phyloP scores from a whole-genome alignment of 2,329 filamentous ascomycete genomes.

The Xylaria sp. region DNA sequence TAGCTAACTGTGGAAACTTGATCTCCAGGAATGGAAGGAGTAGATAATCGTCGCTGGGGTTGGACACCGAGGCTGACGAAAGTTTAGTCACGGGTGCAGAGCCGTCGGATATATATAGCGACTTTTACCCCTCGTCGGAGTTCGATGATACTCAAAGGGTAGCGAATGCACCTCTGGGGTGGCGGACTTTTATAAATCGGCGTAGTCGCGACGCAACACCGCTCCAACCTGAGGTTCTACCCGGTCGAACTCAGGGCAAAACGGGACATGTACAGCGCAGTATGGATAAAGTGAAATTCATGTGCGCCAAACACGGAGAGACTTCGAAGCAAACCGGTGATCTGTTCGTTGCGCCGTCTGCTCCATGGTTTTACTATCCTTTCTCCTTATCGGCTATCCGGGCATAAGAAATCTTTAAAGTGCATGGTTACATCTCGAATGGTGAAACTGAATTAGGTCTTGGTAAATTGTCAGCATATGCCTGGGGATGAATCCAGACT shows the following conservation, averaged over 20 bases:
- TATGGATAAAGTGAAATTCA: conserved; percentile 34
- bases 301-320: conserved; percentile 16
- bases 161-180: conserved; percentile 29
- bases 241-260: conserved; percentile 15
- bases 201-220: conserved; percentile 22
- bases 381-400: neutral
- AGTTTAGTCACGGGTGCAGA: conserved; percentile 31
- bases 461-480: too few relatives aligned
- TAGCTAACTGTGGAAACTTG: neutral
- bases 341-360: neutral
- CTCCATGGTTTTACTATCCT: neutral
- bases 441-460: neutral
- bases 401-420: conserved; percentile 9
- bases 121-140: conserved; percentile 19
- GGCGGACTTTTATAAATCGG: conserved; percentile 29
- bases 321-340: neutral
- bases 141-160: conserved; percentile 17
- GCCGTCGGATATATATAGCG: conserved; percentile 37
- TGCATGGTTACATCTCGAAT: conserved; percentile 4
- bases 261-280: conserved; percentile 15
- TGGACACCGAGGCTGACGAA: conserved; percentile 24
- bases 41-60: conserved; percentile 23
- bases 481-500: too few relatives aligned
- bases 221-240: neutral
- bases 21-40: conserved; percentile 2